Evolutionary conservation across 2,329 filamentous ascomycete species (phyloP).

Genomic region (Fusarium foetens): DNA sequence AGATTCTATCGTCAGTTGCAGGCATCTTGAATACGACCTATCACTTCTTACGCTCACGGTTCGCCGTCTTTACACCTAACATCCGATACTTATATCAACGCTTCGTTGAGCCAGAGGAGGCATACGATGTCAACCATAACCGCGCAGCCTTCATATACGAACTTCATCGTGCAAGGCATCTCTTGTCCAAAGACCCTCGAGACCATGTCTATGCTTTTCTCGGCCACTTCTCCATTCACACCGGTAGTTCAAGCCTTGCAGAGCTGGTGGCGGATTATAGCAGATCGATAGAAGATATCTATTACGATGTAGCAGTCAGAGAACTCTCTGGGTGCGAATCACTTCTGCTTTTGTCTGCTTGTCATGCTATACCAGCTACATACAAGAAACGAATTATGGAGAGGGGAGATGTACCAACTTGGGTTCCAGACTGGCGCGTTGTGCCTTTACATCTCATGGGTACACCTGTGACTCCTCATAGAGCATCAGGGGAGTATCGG

Average conservation of each 20-base stretch:
- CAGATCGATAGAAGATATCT: slow-evolving; percentile 47
- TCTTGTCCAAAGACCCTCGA: slow-evolving; percentile 47
- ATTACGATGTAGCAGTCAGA: slow-evolving; percentile 47
- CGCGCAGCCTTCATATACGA: slow-evolving; percentile 51
- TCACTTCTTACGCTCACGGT: slow-evolving; percentile 46
- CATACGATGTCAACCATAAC: slow-evolving; percentile 44
- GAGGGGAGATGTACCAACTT: slow-evolving; percentile 45
- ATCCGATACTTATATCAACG: slow-evolving; percentile 48
- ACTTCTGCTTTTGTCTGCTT: slow-evolving; percentile 47
- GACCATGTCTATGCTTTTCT: slow-evolving; percentile 52
- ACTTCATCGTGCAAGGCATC: slow-evolving; percentile 49
- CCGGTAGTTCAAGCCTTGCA: slow-evolving; percentile 37
- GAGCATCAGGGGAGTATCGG: slow-evolving; percentile 42
- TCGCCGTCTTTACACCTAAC: slow-evolving; percentile 47
- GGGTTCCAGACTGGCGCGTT: slow-evolving; percentile 53
- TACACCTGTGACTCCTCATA: slow-evolving; percentile 47
- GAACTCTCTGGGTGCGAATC: slow-evolving; percentile 44
- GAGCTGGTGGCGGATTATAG: slow-evolving; percentile 46
- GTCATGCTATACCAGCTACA: slow-evolving; percentile 34
- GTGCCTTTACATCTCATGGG: slow-evolving; percentile 48
- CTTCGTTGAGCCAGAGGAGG: slow-evolving; percentile 48
- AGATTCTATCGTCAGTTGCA: slow-evolving; percentile 46
- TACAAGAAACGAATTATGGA: slow-evolving; percentile 14
- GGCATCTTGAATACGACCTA: slow-evolving; percentile 49
- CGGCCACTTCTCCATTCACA: slow-evolving; percentile 48